phyloP scores from a whole-genome alignment of 805 yeast species.

The Kuraishia floccosa region DNA sequence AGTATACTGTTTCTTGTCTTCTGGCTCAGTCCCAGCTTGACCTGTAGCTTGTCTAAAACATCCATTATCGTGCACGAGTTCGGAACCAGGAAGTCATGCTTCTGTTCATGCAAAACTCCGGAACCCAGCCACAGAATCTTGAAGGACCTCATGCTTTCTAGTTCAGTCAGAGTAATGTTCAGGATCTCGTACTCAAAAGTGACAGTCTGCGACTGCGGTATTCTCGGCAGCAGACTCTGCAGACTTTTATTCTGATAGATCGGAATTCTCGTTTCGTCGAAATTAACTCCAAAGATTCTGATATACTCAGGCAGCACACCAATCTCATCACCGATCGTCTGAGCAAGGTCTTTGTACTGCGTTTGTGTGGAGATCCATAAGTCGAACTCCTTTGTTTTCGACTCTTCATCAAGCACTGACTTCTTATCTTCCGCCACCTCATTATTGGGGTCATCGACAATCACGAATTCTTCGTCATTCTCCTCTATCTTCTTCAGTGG shows the following conservation, averaged over 20 bases:
- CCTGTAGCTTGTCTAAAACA: slow-evolving; percentile 43
- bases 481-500: slow-evolving; percentile 28
- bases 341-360: slow-evolving; percentile 46
- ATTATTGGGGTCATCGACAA: slow-evolving; percentile 22
- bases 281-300: slow-evolving; percentile 51
- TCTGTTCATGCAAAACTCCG: slow-evolving; percentile 60
- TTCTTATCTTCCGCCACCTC: slow-evolving; percentile 5
- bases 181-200: slow-evolving; percentile 65
- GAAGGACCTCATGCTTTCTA: slow-evolving; percentile 63
- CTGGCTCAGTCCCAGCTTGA: slow-evolving; percentile 38
- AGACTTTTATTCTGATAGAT: slow-evolving; percentile 23
- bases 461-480: slow-evolving; percentile 38
- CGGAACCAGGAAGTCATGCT: slow-evolving; percentile 60
- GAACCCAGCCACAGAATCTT: slow-evolving; percentile 64
- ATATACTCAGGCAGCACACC: slow-evolving; percentile 47
- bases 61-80: slow-evolving; percentile 42
- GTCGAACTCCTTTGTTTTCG: slow-evolving; percentile 23
- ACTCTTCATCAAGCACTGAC: slow-evolving; percentile 5
- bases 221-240: slow-evolving; percentile 24
- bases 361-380: slow-evolving; percentile 62
- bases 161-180: slow-evolving; percentile 61
- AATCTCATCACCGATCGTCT: slow-evolving; percentile 43
- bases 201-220: slow-evolving; percentile 29
- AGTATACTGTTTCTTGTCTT: slow-evolving; percentile 34
- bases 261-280: slow-evolving; percentile 46